These are phyloP conservation scores for Phylloporus scabripes DNA, from an alignment of 768 basidiomycete genomes.

Conservation along the genomic window DNA sequence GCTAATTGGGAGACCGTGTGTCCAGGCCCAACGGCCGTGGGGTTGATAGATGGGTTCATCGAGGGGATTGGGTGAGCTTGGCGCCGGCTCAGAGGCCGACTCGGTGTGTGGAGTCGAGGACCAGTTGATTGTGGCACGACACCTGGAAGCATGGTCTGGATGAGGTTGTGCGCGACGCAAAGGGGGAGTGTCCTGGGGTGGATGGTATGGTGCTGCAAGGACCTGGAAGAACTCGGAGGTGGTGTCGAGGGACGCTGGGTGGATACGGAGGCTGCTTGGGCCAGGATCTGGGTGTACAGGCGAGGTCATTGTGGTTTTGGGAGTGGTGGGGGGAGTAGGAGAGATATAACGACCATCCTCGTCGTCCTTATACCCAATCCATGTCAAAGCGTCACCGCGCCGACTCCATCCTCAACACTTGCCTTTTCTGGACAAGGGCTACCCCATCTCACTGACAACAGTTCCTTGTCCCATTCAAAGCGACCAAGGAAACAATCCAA, in stretches of 20 bases:
- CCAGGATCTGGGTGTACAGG: constrained; percentile 13
- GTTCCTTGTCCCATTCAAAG: constrained; percentile 13
- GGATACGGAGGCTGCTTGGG: constrained; percentile 10
- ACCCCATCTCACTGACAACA: constrained; percentile 19
- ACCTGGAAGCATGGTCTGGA: constrained; percentile 18
- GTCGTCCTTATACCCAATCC: constrained; percentile 21
- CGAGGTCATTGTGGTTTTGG: constrained; percentile 11
- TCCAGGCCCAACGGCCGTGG: constrained; percentile 32
- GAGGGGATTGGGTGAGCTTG: constrained; percentile 1
- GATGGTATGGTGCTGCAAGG: constrained; percentile 24
- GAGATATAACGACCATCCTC: constrained; percentile 14
- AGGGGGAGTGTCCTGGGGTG: background rate
- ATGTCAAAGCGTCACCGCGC: constrained; percentile 24
- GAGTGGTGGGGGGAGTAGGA: background rate
- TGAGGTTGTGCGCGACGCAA: constrained; percentile 14
- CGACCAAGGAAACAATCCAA: constrained; percentile 6
- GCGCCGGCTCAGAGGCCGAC: background rate
- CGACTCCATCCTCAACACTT: constrained; percentile 27
- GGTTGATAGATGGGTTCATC: constrained; percentile 27
- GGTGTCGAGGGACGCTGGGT: constrained; percentile 13
- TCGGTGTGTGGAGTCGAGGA: constrained; percentile 3
- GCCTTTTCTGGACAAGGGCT: constrained; percentile 31
- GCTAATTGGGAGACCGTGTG: constrained; percentile 23
- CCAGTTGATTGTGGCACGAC: constrained; percentile 28
- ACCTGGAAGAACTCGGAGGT: constrained; percentile 27